Base-by-base conservation (phyloP, 148 eudicot genomes). In the Fagopyrum esculentum region DNA sequence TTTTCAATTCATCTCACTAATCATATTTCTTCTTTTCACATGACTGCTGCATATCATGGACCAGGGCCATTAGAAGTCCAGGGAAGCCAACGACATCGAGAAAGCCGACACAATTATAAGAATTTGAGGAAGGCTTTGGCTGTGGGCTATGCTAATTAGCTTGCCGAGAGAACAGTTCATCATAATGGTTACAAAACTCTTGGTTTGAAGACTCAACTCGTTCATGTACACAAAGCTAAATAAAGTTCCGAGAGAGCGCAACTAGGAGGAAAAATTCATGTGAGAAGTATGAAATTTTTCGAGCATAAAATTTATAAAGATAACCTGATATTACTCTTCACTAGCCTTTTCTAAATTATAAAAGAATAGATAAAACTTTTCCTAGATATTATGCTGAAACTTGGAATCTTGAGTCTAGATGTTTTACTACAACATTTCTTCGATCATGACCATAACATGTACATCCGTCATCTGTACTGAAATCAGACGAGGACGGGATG, bases 401-500 rank as follows among this genome's bases (percentile, higher is more conserved):
- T 35, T 35, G 52, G 52, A 49, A 10, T 6, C 16, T 11, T 9
- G 9, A 30, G 11, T 63, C 45, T 11, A 19, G 8, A 63, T 63
- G 44, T 48, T 66, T 51, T 72, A 16, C n/a, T 60, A 60, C 45
- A 43, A 40, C 46, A 40, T 22, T 22, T 22, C 26, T 22, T 22
- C 26, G 26, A 43, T 6, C 19, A 40, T 11, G 47, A 13, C 46
- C 12, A 35, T 66, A 35, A 35, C 64, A 89, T 93, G 93, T 89
- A 51, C 99, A 96, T 79, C 99, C 99, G 10, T 92, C 97, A 29
- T 96, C 97, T 72, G 99, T 88, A 79, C 84, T 92, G 75, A 84
- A 81, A 80, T 43, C 93, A 19, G 98, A 96, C 83, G 98, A 96
- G 77, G 98, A 92, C n/a, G 99, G 98, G 45, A 84, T 92, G 89